Evolutionary conservation across 805 yeast genomes (phyloP), one percentile per base, ranked within the genome.

Genomic region (Metschnikowia picachoensis): DNA sequence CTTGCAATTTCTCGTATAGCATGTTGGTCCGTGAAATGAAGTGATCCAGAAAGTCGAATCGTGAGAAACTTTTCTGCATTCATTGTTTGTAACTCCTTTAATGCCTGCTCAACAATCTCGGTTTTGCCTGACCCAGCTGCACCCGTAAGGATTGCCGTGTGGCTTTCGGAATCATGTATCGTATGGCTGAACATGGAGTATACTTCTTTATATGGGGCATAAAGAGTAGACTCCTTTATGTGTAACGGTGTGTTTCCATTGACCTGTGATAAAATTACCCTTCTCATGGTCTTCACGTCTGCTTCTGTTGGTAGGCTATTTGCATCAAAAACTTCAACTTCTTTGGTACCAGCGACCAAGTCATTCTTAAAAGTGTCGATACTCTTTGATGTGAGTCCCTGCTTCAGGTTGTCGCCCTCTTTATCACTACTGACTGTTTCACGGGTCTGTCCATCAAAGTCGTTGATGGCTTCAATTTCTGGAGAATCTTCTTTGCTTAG

Each of bases 1-100:
- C 84, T 72, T 0, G 96, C 96, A 47, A 94, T 85, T 53, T 88
- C 91, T 42, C 91, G 76, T 12, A 94, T 77, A 0, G 98, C 98
- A 41, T 77, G 67, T 39, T 74, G 77, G 59, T 92, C 98, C 53
- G 85, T 89, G 4, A 74, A 60, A 59, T 88, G 96, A 3, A 83
- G 74, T 12, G 75, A 64, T 0, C 97, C 97, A 48, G 84, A 81
- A 28, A 92, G 67, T 17, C 75, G 62, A 10, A 94, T 78, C 0
- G 78, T 70, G 14, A 91, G 70, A 58, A 81, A 88, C 41, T 80
- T 78, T 30, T 79, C 71, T 2, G 51, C 43, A 56, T 74, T 76
- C 30, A 66, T 62, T 13, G 51, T 32, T 4, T 64, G 52, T 28
- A 89, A 62, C 12, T 70, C 66, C 0, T 59, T 49, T 14, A 94